Conservation (phyloP, 208 protist species). For the Trypanosoma lewisi region DNA sequence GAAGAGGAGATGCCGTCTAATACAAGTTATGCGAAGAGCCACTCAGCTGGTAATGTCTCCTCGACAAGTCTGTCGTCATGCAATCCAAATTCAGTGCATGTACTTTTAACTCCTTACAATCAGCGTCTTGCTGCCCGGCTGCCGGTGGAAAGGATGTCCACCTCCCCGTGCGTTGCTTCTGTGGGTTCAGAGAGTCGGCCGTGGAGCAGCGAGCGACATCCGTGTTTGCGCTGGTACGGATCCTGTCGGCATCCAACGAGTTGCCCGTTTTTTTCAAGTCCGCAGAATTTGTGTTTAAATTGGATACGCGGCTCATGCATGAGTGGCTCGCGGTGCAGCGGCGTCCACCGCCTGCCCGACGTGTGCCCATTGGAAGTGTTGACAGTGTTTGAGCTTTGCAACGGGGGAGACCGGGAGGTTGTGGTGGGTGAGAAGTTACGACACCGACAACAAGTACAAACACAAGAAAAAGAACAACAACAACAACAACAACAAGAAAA, state of each 20-base stretch:
- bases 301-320: constrained; percentile 67
- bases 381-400: constrained; percentile 52
- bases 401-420: constrained; percentile 39
- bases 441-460: neutral
- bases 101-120: constrained; percentile 2
- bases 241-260: constrained; percentile 63
- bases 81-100: neutral
- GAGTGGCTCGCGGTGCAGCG: constrained; percentile 43
- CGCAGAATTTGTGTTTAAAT: constrained; percentile 76
- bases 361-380: constrained; percentile 47
- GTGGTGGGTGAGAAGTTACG: constrained; percentile 1
- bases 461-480: constrained; percentile 4
- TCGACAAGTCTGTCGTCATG: neutral
- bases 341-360: constrained; percentile 73
- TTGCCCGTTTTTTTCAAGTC: constrained; percentile 52
- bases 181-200: constrained; percentile 21
- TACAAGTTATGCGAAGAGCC: neutral
- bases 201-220: constrained; percentile 52
- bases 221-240: constrained; percentile 73
- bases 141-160: neutral
- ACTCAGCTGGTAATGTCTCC: neutral
- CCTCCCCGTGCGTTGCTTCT: neutral
- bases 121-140: neutral
- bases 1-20: neutral
- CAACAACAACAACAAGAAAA: constrained; percentile 1